Base-by-base conservation (phyloP, 1,139 yeast genomes). In the Debaryomycetaceae sp. region DNA sequence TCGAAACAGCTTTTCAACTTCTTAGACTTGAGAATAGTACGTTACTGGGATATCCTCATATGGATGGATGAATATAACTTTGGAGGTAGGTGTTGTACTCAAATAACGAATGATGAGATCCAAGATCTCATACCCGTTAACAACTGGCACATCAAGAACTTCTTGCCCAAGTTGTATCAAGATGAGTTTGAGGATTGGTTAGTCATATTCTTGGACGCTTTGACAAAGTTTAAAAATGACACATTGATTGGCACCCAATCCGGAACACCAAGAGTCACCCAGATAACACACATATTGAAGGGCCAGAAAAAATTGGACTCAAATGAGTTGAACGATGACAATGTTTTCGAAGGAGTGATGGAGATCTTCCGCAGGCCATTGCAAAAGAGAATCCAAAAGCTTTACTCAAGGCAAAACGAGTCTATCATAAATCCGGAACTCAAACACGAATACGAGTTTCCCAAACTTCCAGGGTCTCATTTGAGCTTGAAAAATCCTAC, bases 41-140 rank as follows among this genome's bases (percentile, higher is more conserved):
- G 82, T 54, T 91, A 89, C 58, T 93, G 99, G 99, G 97, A 93
- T 62, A 60, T 87, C 14, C 69, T 95, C 49, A 69, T 93, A 4
- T 95, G 99, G 98, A 88, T 91, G 96, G 97, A 95, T 61, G 84
- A 85, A 54, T 82, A 78, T 55, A 95, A 95, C 58, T 90, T 74
- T 62, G 88, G 96, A 38, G 99, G 99, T 5, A 74, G 90, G 46
- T 82, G 83, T 24, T 86, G 96, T 59, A 65, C 70, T 14, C 77
- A 78, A 45, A 80, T 87, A 37, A 69, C 79, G 5, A 73, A 68
- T 43, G 76, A 72, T 8, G 88, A 83, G 6, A 66, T 67, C 17
- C 88, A 84, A 55, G 75, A 75, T 34, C 67, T 86, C 48, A 70
- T 71, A 24, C 83, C 85, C 2, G 74, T 76, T 42, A 83, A 87